phyloP scores from a whole-genome alignment of 129 eudicot species.

The Saussurea involucrata region DNA sequence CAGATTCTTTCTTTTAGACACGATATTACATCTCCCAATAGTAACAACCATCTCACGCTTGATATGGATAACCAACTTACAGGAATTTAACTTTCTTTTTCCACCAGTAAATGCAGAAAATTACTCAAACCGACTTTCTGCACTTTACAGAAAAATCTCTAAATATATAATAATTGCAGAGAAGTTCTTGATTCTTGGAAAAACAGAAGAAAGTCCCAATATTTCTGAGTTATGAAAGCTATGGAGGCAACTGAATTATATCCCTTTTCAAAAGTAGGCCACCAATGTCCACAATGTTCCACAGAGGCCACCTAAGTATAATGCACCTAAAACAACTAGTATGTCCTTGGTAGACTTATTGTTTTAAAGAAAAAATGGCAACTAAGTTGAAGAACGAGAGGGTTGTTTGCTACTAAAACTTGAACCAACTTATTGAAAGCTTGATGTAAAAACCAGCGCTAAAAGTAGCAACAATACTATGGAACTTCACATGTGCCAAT shows the following conservation, averaged over 20 bases:
- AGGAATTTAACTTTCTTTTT: too few species aligned
- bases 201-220: neutral
- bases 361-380: neutral
- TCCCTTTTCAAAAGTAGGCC: neutral
- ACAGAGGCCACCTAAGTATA: neutral
- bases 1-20: too few species aligned
- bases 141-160: neutral
- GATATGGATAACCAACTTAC: too few species aligned
- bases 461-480: neutral
- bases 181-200: neutral
- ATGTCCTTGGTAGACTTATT: too few species aligned
- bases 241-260: neutral
- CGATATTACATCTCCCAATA: too few species aligned
- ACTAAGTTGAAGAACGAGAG: neutral
- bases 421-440: too few species aligned
- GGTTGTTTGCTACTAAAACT: neutral
- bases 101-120: neutral
- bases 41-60: too few species aligned
- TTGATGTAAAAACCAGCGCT: too few species aligned
- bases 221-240: neutral
- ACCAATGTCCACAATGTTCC: too few species aligned
- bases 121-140: neutral
- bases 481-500: too few species aligned
- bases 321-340: neutral
- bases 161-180: too few species aligned